A percentile compares a stretch with the other conserved stretches of the same genome.
Conservation (phyloP, 495 filamentous ascomycete species). For the Tetracladium marchalianum region DNA sequence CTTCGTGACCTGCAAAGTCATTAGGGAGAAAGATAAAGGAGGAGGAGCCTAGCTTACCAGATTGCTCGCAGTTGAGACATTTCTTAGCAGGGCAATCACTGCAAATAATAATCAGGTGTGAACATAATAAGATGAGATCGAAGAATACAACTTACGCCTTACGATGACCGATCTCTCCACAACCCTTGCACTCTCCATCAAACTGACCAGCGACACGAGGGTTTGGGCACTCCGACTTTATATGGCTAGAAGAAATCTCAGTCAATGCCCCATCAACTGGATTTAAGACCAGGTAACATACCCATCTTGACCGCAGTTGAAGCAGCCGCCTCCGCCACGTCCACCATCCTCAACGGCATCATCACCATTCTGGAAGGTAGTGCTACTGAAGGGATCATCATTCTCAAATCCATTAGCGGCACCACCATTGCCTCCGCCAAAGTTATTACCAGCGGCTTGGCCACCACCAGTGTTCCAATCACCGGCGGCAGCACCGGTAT, state of each 20-base stretch:
- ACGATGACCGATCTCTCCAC: conserved; percentile 62
- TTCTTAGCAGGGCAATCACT: conserved; percentile 58
- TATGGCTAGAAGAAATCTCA: conserved; percentile 29
- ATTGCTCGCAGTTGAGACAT: conserved; percentile 68
- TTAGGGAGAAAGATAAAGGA: background rate
- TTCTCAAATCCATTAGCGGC: background rate
- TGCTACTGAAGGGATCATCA: conserved; percentile 29
- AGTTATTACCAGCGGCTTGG: background rate
- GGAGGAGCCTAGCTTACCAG: conserved; percentile 41
- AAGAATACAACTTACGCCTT: conserved; percentile 18
- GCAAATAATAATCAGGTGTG: background rate
- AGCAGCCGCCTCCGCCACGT: conserved; percentile 47
- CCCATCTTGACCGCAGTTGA: conserved; percentile 71
- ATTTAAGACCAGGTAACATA: conserved; percentile 25
- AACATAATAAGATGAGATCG: conserved; percentile 13
- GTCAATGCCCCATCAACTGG: background rate
- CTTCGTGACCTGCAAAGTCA: conserved; percentile 47
- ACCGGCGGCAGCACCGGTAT: background rate
- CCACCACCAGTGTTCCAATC: conserved; percentile 1
- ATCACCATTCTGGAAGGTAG: conserved; percentile 37
- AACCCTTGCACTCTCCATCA: conserved; percentile 62
- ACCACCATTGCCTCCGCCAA: conserved; percentile 1
- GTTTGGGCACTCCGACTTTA: conserved; percentile 59
- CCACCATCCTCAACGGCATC: conserved; percentile 28
- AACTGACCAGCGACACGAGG: conserved; percentile 39